Evolutionary conservation across 371 early-diverging fungal species (phyloP).

Genomic region (Blakeslea trispora): DNA sequence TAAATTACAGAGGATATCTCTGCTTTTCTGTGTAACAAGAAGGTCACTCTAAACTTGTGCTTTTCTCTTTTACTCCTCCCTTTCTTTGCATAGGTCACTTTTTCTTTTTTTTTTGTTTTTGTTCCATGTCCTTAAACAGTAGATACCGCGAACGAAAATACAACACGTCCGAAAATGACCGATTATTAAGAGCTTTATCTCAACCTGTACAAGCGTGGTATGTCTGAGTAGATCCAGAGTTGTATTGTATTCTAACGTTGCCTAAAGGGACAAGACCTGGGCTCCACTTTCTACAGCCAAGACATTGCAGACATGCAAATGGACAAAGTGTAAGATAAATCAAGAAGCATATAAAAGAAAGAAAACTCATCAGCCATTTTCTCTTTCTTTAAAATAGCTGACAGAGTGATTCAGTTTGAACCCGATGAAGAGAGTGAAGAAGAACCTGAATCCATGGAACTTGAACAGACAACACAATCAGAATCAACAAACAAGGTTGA

Average conservation of each 20-base stretch:
- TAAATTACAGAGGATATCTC: too few relatives aligned
- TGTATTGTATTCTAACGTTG: too few relatives aligned
- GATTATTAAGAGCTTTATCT: constrained; percentile 45
- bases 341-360: too few relatives aligned
- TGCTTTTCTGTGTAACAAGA: too few relatives aligned
- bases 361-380: background rate
- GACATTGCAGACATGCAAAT: constrained; percentile 53
- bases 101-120: background rate
- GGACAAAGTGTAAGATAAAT: constrained; percentile 55
- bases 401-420: constrained; percentile 49
- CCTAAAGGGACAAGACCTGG: constrained; percentile 68
- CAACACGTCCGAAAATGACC: constrained; percentile 48
- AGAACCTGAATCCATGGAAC: constrained; percentile 22
- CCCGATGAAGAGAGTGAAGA: constrained; percentile 40
- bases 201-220: constrained; percentile 57
- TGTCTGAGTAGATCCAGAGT: background rate
- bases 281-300: constrained; percentile 53
- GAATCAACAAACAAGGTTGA: background rate
- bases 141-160: constrained; percentile 51
- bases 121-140: constrained; percentile 4
- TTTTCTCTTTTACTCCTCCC: too few relatives aligned
- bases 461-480: constrained; percentile 3
- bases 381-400: constrained; percentile 30
- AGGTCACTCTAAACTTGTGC: too few relatives aligned
- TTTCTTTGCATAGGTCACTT: background rate